phyloP scores from a whole-genome alignment of 495 filamentous ascomycete species.

The Margaritispora aquatica region DNA sequence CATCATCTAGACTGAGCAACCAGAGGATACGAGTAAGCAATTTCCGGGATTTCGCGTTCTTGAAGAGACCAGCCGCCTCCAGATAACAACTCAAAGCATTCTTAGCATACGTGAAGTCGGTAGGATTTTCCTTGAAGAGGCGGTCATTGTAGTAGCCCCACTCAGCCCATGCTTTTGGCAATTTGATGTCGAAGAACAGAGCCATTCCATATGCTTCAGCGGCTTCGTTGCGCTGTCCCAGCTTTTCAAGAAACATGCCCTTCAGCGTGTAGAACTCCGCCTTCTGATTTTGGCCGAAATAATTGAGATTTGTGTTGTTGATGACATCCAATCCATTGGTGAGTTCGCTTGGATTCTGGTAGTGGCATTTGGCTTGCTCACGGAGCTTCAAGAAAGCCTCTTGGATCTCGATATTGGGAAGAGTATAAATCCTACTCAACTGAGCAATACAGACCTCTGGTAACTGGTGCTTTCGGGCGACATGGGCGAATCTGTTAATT shows the following conservation, averaged over 20 bases:
- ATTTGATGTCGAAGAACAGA: constrained; percentile 87
- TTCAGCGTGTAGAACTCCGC: constrained; percentile 99
- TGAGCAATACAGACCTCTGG: constrained; percentile 96
- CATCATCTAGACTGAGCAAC: constrained; percentile 90
- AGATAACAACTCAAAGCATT: constrained; percentile 94
- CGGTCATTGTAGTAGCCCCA: constrained; percentile 98
- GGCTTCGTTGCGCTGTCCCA: constrained; percentile 80
- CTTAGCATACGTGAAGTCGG: constrained; percentile 70
- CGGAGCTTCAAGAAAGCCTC: constrained; percentile 96
- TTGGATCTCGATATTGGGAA: constrained; percentile 99
- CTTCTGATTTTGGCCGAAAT: constrained; percentile 93
- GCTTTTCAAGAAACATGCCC: constrained; percentile 97
- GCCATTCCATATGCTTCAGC: constrained; percentile 92
- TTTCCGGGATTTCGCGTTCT: constrained; percentile 94
- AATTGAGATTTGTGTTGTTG: constrained; percentile 98
- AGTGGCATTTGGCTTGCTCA: constrained; percentile 97
- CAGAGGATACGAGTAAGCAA: constrained; percentile 91
- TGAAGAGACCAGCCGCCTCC: constrained; percentile 91
- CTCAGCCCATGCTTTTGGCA: constrained; percentile 97
- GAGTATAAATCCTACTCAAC: constrained; percentile 93
- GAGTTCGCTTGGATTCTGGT: constrained; percentile 88
- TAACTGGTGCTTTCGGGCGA: constrained; percentile 93
- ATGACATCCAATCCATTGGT: constrained; percentile 94
- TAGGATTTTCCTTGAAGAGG: constrained; percentile 83
- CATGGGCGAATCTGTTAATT: constrained; percentile 97